Conservation (phyloP, 1,284 basidiomycete species). For the Sparassis latifolia region DNA sequence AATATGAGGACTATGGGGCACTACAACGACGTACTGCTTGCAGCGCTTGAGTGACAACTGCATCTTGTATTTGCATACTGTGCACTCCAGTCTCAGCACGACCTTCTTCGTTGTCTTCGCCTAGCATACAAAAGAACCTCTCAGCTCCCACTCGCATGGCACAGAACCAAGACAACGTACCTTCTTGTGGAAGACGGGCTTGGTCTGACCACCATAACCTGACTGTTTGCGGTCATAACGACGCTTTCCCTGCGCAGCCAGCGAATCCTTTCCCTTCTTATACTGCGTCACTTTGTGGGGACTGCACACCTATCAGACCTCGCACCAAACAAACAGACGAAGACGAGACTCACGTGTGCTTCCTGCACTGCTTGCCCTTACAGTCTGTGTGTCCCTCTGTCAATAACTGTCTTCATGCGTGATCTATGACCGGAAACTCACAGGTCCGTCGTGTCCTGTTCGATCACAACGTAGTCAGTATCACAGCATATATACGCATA, state of each 20-base stretch:
- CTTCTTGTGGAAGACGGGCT: constrained; percentile 99
- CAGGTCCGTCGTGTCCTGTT: constrained; percentile 80
- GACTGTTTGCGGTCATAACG: constrained; percentile 99
- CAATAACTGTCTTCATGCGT: too few relatives aligned
- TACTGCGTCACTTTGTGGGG: constrained; percentile 97
- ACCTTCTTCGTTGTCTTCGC: constrained; percentile 99
- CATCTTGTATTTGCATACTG: constrained; percentile 98
- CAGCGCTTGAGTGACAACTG: constrained; percentile 95
- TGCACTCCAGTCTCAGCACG: constrained; percentile 96
- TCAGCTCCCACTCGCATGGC: neutral
- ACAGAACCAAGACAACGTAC: constrained; percentile 33
- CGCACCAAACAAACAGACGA: neutral
- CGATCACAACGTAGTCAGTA: constrained; percentile 16
- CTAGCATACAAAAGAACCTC: constrained; percentile 28
- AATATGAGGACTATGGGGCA: neutral
- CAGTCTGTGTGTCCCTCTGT: constrained; percentile 53
- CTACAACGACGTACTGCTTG: constrained; percentile 79
- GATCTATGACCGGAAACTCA: constrained; percentile 34
- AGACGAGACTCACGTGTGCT: constrained; percentile 79
- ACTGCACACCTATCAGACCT: constrained; percentile 30
- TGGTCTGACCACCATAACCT: constrained; percentile 99
- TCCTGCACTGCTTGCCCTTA: constrained; percentile 98
- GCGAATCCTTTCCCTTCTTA: constrained; percentile 97
- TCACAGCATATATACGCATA: constrained; percentile 1
- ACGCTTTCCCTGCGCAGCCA: constrained; percentile 98